Evolutionary conservation across 2,329 filamentous ascomycete species (phyloP).

Genomic region (Cladosporium sp.): DNA sequence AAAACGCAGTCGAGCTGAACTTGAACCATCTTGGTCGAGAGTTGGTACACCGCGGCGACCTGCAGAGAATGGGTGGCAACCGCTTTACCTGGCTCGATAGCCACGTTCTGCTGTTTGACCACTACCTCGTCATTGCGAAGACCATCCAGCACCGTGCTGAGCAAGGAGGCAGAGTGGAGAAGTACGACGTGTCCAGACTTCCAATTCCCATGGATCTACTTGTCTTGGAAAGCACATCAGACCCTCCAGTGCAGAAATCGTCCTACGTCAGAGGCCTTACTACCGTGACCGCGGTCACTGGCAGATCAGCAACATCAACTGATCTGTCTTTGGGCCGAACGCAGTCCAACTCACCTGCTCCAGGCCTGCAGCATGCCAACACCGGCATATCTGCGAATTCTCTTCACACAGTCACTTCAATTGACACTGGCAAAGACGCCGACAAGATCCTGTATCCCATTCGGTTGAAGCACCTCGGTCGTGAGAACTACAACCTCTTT

Average conservation of each 20-base stretch:
- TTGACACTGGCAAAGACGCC: constrained; percentile 62
- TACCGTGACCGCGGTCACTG: constrained; percentile 57
- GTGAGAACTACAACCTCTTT: constrained; percentile 88
- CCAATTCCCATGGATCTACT: constrained; percentile 96
- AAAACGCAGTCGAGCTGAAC: constrained; percentile 75
- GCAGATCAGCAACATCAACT: constrained; percentile 19
- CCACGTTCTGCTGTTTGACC: constrained; percentile 89
- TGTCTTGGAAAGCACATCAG: constrained; percentile 85
- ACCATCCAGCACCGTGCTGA: constrained; percentile 62
- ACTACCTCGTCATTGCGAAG: constrained; percentile 93
- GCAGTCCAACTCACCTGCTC: constrained; percentile 33
- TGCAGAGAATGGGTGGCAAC: constrained; percentile 83
- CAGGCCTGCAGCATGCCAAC: constrained; percentile 58
- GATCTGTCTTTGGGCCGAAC: constrained; percentile 46
- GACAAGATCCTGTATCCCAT: constrained; percentile 86
- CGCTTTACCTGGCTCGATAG: constrained; percentile 92
- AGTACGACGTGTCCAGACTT: constrained; percentile 90
- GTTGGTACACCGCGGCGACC: constrained; percentile 80
- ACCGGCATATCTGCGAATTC: constrained; percentile 59
- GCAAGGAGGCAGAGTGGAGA: constrained; percentile 68
- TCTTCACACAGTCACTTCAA: constrained; percentile 44
- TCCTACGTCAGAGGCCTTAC: constrained; percentile 67
- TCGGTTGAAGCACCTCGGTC: constrained; percentile 89
- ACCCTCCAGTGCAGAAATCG: constrained; percentile 82
- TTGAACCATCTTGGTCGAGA: constrained; percentile 91